Evolutionary conservation across 1,284 basidiomycete genomes (phyloP).

Genomic region (Ustilago trichophora): DNA sequence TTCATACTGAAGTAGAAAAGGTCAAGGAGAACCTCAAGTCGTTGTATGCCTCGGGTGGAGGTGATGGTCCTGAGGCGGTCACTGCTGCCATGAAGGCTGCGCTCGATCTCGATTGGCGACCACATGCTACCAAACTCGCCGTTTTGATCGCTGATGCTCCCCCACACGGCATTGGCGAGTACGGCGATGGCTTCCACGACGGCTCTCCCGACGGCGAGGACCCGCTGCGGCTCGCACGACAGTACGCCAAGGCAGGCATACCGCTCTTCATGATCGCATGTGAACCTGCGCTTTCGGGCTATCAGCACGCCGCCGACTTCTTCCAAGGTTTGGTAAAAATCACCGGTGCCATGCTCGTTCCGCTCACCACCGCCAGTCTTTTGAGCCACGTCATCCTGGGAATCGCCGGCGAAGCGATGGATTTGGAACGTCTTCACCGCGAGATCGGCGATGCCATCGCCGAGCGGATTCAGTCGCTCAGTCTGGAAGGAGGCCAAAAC

Average conservation of each 20-base stretch:
- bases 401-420: constrained; percentile 95
- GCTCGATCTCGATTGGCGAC: constrained; percentile 77
- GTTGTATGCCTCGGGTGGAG: constrained; percentile 89
- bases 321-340: constrained; percentile 71
- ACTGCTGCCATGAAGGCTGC: constrained; percentile 89
- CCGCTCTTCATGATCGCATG: constrained; percentile 78
- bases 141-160: constrained; percentile 89
- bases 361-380: constrained; percentile 92
- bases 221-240: constrained; percentile 83
- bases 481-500: constrained; percentile 72
- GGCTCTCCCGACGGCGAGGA: constrained; percentile 75
- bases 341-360: constrained; percentile 83
- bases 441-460: constrained; percentile 94
- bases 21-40: constrained; percentile 85
- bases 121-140: constrained; percentile 86
- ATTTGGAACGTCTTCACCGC: constrained; percentile 91
- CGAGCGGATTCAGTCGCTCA: constrained; percentile 83
- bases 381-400: constrained; percentile 97
- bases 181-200: constrained; percentile 78
- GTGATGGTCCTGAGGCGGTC: constrained; percentile 97
- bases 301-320: constrained; percentile 79
- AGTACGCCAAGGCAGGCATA: constrained; percentile 84
- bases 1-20: constrained; percentile 86
- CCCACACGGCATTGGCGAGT: constrained; percentile 76
- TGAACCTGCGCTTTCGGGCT: constrained; percentile 91